These are phyloP conservation scores for Castanopsis chinensis DNA, from an alignment of 306 rosid species.

Conservation along the genomic window DNA sequence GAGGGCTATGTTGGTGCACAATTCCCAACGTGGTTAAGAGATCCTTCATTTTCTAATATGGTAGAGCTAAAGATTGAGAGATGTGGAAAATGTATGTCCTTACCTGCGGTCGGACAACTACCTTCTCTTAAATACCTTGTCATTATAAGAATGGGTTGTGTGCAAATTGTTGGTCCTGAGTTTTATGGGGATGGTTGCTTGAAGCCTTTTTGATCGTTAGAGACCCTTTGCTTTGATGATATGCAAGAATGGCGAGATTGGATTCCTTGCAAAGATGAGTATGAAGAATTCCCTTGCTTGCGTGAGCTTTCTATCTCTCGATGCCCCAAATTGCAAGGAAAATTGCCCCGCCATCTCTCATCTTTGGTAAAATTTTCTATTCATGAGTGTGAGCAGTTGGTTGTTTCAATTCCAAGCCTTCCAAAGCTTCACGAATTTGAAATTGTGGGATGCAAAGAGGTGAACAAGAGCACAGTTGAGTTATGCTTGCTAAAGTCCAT, in stretches of 20 bases:
- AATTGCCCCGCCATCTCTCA: not conserved
- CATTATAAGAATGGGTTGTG: not conserved
- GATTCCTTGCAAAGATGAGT: not conserved
- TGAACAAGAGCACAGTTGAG: not conserved
- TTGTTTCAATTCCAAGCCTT: not conserved
- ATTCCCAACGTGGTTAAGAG: not conserved
- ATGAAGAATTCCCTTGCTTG: not conserved
- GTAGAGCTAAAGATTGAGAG: not conserved
- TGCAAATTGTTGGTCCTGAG: not conserved
- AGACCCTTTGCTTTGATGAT: not conserved
- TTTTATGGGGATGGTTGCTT: conserved; percentile 1
- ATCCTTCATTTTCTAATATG: not conserved
- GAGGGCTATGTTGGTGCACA: not conserved
- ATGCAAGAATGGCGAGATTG: not conserved
- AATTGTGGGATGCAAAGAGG: not conserved
- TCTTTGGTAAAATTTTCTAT: not conserved
- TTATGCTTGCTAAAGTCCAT: not conserved
- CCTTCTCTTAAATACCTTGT: not conserved
- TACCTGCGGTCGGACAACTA: not conserved
- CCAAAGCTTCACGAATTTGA: not conserved
- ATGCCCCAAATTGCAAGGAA: not conserved
- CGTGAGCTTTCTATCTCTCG: not conserved
- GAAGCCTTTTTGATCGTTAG: not conserved
- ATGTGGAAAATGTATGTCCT: not conserved
- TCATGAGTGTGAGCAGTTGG: not conserved